Base-by-base conservation (phyloP, 2,329 filamentous ascomycete species). In the Phyllachora maydis region DNA sequence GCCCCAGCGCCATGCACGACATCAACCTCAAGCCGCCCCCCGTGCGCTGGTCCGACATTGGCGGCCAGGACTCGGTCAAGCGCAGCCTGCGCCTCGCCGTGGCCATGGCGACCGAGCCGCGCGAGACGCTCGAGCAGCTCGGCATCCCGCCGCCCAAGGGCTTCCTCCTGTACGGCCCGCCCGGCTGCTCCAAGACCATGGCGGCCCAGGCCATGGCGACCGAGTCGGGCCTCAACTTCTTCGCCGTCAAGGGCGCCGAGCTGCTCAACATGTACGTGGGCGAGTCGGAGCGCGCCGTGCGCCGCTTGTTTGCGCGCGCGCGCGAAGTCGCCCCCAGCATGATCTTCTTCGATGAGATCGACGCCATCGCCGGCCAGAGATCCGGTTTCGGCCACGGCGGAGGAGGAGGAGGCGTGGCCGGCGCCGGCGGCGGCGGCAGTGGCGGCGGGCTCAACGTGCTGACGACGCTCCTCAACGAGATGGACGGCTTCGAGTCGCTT, bases 301-400 rank as follows among this genome's bases (percentile, higher is more conserved):
- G 85, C 18, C 75, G 81, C 26, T 66, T 93, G 1, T 93, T 95
- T 43, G 64, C 72, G 25, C 77, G 83, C 35, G 85, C 85, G 2
- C 63, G 76, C 19, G 71, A 74, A n/a, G 83, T 82, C 6, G 70
- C 72, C 24, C 85, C 85, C 1, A 82, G 77, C 42, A 85, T 93
- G 47, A 82, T 95, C 37, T 95, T 93, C 57, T 92, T 93, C 34
- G 83, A 95, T 43, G 83, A 95, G 45, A 88, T 95, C 36, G 83
- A 95, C 48, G 71, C 78, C 4, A 85, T 95, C 31, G 76, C 46
- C 38, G 72, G 50, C 2, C 52, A 56, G 26, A 49, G 60, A 6
- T 35, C 52, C 19, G 52, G 57, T 11, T 51, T 56, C 25, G 54
- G 35, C 43, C 45, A 62, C 9, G 55, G 54, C 14, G 54, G 55